Evolutionary conservation across 2,329 filamentous ascomycete genomes (phyloP).

Genomic region (Fusarium sp.): DNA sequence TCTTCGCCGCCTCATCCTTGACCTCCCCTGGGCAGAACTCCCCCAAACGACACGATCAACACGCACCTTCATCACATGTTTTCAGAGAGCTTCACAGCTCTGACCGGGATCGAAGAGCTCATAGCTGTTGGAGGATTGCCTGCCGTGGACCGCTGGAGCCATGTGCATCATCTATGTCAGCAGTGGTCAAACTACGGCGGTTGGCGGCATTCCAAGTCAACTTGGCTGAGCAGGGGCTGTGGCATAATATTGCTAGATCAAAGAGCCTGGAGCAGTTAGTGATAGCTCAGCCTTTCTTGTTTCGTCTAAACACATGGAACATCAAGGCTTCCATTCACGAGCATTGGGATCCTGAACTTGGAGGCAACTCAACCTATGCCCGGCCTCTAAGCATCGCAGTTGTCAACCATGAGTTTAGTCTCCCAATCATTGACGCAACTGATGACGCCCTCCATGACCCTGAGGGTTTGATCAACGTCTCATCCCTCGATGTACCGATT

Average conservation of each 20-base stretch:
- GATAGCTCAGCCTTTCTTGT: slow-evolving; percentile 15
- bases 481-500: slow-evolving; percentile 10
- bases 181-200: slow-evolving; percentile 27
- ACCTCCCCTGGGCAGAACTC: slow-evolving; percentile 23
- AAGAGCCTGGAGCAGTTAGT: slow-evolving; percentile 18
- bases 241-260: slow-evolving; percentile 22
- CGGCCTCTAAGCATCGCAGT: slow-evolving; percentile 23
- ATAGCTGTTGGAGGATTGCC: slow-evolving; percentile 21
- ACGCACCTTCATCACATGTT: neutral
- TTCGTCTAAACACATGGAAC: slow-evolving; percentile 23
- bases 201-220: slow-evolving; percentile 31
- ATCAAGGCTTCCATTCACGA: slow-evolving; percentile 19
- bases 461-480: slow-evolving; percentile 4
- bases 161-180: neutral
- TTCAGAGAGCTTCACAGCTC: neutral
- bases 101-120: slow-evolving; percentile 21
- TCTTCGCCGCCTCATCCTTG: slow-evolving; percentile 25
- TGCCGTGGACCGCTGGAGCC: slow-evolving; percentile 16
- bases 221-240: slow-evolving; percentile 24
- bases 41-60: slow-evolving; percentile 4
- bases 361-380: slow-evolving; percentile 22
- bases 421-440: slow-evolving; percentile 4
- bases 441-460: slow-evolving; percentile 12
- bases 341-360: slow-evolving; percentile 16
- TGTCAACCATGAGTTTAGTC: slow-evolving; percentile 29